These are phyloP conservation scores for Tylopilus felleus DNA, from an alignment of 768 basidiomycete species.

Conservation along the genomic window DNA sequence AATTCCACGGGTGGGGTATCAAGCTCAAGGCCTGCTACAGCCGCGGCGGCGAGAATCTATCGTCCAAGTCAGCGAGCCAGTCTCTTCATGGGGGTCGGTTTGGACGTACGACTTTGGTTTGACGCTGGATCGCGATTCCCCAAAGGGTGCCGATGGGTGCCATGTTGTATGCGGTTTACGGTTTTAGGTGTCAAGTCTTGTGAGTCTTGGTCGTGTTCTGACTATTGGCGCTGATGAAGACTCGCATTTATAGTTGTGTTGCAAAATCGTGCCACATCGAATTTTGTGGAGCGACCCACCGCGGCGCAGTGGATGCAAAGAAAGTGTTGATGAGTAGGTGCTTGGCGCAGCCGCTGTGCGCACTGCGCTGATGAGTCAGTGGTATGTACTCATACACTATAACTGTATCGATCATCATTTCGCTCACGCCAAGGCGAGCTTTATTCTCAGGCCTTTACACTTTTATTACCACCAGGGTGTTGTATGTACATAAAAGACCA, in stretches of 20 bases:
- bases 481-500: no score
- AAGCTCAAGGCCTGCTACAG: constrained; percentile 24
- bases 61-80: background rate
- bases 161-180: constrained; percentile 12
- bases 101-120: constrained; percentile 27
- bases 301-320: no score
- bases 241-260: background rate
- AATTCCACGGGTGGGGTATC: constrained; percentile 23
- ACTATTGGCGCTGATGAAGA: background rate
- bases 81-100: no score
- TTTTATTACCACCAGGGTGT: no score
- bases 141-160: constrained; percentile 26
- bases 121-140: constrained; percentile 24
- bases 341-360: background rate
- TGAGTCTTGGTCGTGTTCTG: no score
- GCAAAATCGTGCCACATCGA: no score
- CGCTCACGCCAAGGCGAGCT: no score
- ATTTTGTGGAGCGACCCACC: no score
- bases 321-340: no score
- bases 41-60: constrained; percentile 26
- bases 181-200: background rate
- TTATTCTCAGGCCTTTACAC: no score
- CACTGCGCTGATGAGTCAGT: background rate
- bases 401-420: no score
- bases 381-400: no score